Conservation (phyloP, 2,329 filamentous ascomycete genomes). For the Beauveria medogensis region DNA sequence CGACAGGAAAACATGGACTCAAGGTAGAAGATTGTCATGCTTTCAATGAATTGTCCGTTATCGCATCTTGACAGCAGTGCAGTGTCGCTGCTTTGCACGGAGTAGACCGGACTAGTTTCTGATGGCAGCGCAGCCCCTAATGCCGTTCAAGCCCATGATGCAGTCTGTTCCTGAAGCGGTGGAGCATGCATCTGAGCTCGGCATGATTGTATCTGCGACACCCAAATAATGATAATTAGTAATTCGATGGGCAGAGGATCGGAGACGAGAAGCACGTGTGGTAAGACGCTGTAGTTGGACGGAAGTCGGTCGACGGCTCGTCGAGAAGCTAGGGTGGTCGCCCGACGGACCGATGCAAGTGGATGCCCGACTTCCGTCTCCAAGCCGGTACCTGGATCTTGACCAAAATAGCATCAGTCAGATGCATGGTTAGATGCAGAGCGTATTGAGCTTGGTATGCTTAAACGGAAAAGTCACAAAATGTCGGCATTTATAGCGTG, state of each 20-base stretch:
- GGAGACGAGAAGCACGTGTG: background rate
- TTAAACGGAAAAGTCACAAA: background rate
- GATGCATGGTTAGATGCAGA: background rate
- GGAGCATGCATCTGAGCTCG: too few relatives aligned
- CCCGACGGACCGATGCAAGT: constrained; percentile 9
- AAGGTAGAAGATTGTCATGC: too few relatives aligned
- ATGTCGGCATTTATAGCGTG: background rate
- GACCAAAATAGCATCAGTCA: background rate
- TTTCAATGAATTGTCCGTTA: too few relatives aligned
- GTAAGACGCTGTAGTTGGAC: background rate
- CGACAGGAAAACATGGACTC: too few relatives aligned
- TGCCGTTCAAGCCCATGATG: too few relatives aligned
- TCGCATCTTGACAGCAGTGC: too few relatives aligned
- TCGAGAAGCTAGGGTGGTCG: constrained; percentile 8
- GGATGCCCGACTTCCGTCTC: constrained; percentile 10
- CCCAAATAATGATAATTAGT: too few relatives aligned
- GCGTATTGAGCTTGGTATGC: background rate
- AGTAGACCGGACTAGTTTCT: too few relatives aligned
- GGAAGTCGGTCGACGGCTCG: constrained; percentile 11
- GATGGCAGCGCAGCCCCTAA: too few relatives aligned
- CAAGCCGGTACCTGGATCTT: constrained; percentile 1
- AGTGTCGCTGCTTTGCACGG: too few relatives aligned
- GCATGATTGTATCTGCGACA: background rate
- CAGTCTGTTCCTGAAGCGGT: too few relatives aligned
- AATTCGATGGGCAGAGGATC: too few relatives aligned